Base-by-base conservation (phyloP, 2,329 filamentous ascomycete species). In the Aureobasidium sp. region DNA sequence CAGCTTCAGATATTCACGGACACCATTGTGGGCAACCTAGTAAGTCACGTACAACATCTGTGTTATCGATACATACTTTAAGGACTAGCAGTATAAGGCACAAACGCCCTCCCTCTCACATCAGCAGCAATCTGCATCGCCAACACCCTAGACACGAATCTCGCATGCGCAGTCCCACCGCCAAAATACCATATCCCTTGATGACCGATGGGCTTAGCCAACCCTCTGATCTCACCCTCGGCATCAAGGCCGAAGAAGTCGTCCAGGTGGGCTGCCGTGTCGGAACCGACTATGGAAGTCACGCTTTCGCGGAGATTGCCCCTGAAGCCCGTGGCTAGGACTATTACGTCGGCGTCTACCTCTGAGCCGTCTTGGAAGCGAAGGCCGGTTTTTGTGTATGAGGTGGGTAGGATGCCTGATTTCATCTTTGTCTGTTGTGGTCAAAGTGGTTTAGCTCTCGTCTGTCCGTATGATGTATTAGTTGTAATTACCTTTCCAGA, bases 121-220 rank as follows among this genome's bases (percentile, higher is more conserved):
- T 65, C 66, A 55, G 71, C 68, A 66, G 76, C 75, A 42, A 80
- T 74, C 65, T 78, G 76, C 68, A 81, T 60, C 8, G 78, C 77
- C 38, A 80, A 50, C 33, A 77, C 72, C 29, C 74, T 69, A 13
- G 75, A 76, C 61, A 71, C 75, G 61, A 74, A 94, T 45, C 78
- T 69, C 4, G 70, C 69, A 46, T 75, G 67, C 1, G 71, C 70
- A 10, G 75, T 67, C 57, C 76, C 74, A 0, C 77, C 77, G 4
- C 77, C 77, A 60, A 73, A 71, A 61, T 76, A 79, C 71, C 74
- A 79, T 7, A 80, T 65, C 3, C 72, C 69, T 0, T 70, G 73
- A 63, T 70, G 71, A 21, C 70, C 70, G 47, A 68, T 69, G 11
- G 69, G 72, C 60, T 68, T 74, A 63, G 72, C 77, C 58, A 74